These are phyloP conservation scores for Pelargonium australe DNA, from an alignment of 441 rosid genomes.

Conservation along the genomic window DNA sequence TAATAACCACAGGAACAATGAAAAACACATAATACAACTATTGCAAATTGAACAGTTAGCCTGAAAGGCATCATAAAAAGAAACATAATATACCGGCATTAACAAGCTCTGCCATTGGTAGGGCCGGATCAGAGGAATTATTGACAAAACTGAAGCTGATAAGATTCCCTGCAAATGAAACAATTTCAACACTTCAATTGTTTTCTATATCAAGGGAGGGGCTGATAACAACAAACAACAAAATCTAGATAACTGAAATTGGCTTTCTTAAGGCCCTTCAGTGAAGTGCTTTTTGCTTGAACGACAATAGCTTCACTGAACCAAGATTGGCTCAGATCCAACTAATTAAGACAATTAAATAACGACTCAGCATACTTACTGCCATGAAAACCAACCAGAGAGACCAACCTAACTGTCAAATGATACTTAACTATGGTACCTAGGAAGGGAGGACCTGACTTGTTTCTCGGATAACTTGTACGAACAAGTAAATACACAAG, in stretches of 20 bases:
- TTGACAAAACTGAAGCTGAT: conserved; percentile 75
- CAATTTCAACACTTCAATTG: not conserved
- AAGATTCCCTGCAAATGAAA: conserved; percentile 61
- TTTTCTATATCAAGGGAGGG: conserved; percentile 2
- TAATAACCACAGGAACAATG: conserved; percentile 16
- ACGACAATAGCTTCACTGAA: not conserved
- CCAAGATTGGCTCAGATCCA: not conserved
- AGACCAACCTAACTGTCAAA: no score
- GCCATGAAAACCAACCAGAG: no score
- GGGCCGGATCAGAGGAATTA: conserved; percentile 80
- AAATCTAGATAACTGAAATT: conserved; percentile 10
- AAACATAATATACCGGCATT: conserved; percentile 59
- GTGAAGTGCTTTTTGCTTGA: not conserved
- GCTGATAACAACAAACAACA: not conserved
- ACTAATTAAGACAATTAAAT: no score
- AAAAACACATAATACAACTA: conserved; percentile 1
- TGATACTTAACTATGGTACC: no score
- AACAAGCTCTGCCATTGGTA: conserved; percentile 95
- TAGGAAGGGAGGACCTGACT: no score
- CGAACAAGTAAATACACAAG: no score
- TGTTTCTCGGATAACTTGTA: no score
- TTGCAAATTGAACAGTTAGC: not conserved
- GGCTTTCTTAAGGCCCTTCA: not conserved
- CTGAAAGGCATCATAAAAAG: not conserved
- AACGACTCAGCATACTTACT: no score